phyloP scores from a whole-genome alignment of 2,329 filamentous ascomycete species.

The Xylariaceae sp. region DNA sequence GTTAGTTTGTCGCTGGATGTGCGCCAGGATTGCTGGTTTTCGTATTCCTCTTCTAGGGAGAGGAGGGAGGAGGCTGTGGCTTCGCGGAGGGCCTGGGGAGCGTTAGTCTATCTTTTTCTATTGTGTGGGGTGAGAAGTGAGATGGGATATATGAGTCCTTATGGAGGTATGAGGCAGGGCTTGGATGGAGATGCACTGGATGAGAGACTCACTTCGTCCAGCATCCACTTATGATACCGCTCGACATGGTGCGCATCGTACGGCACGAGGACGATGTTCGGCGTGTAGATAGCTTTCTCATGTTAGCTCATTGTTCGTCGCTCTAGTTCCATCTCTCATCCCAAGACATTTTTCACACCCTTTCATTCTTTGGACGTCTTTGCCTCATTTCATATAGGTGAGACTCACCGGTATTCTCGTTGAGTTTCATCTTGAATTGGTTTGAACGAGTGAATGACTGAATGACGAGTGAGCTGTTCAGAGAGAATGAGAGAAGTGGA shows the following conservation, averaged over 20 bases:
- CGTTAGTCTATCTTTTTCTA: too few relatives aligned
- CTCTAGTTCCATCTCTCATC: background rate
- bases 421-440: constrained; percentile 38
- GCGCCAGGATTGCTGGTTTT: constrained; percentile 87
- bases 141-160: too few relatives aligned
- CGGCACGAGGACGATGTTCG: constrained; percentile 69
- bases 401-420: constrained; percentile 39
- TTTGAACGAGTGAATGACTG: background rate
- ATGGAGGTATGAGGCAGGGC: too few relatives aligned
- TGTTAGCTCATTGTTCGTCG: background rate
- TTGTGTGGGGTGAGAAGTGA: background rate
- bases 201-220: constrained; percentile 55
- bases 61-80: constrained; percentile 86
- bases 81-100: constrained; percentile 63
- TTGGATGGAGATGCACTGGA: too few relatives aligned
- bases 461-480: too few relatives aligned
- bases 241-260: constrained; percentile 78
- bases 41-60: constrained; percentile 73
- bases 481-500: constrained; percentile 3
- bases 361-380: background rate
- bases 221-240: constrained; percentile 88
- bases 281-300: constrained; percentile 58
- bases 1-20: constrained; percentile 80
- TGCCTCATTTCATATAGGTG: background rate
- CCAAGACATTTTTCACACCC: background rate